Evolutionary conservation across 768 basidiomycete species (phyloP).

Genomic region (Serendipita indica): DNA sequence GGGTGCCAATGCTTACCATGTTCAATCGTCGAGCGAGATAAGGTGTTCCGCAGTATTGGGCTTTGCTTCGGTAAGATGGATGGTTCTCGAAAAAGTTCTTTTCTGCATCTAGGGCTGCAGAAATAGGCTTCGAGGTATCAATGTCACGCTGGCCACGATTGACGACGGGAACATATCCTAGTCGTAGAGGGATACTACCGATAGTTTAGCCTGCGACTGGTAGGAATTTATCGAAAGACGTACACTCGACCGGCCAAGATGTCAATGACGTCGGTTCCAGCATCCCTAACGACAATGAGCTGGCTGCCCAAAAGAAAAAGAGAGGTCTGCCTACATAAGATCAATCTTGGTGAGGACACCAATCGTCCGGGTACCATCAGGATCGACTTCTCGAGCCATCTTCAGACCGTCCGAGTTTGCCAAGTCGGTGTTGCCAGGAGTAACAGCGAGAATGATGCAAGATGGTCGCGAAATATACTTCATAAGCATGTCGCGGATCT

Average conservation of each 20-base stretch:
- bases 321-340: slow-evolving; percentile 57
- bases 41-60: slow-evolving; percentile 93
- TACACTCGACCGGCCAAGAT: slow-evolving; percentile 86
- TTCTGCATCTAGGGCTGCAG: slow-evolving; percentile 74
- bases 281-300: slow-evolving; percentile 50
- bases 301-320: neutral
- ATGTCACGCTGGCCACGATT: slow-evolving; percentile 98
- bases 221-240: neutral
- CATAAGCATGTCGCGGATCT: slow-evolving; percentile 90
- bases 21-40: slow-evolving; percentile 90
- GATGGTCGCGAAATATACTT: slow-evolving; percentile 92
- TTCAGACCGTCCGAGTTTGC: slow-evolving; percentile 97
- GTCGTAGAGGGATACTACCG: slow-evolving; percentile 62
- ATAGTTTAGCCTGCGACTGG: neutral
- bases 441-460: slow-evolving; percentile 93
- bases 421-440: slow-evolving; percentile 89
- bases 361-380: slow-evolving; percentile 91
- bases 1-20: slow-evolving; percentile 41
- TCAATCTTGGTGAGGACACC: slow-evolving; percentile 98
- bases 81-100: slow-evolving; percentile 92
- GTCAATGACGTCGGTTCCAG: slow-evolving; percentile 95
- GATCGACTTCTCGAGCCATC: slow-evolving; percentile 91
- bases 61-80: slow-evolving; percentile 80
- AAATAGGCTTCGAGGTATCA: slow-evolving; percentile 74
- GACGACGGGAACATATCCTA: slow-evolving; percentile 97